Evolutionary conservation across 2,329 filamentous ascomycete genomes (phyloP), one percentile per base, ranked within the genome.

Genomic region (Graphium sp.): DNA sequence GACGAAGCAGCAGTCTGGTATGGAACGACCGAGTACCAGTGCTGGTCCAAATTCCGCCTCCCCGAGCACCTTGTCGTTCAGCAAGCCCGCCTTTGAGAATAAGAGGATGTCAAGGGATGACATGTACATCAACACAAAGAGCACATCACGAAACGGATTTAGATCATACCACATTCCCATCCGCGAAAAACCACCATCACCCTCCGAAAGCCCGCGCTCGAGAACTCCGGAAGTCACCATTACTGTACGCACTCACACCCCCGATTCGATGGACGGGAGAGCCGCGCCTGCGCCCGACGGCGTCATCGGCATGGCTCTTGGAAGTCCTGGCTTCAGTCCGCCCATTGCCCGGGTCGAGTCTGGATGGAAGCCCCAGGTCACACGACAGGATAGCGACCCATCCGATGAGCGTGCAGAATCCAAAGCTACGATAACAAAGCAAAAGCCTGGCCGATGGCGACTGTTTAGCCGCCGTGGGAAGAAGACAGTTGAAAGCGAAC

Each of bases 221-320:
- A 44, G 45, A 23, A 39, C 48, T 23, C 44, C 47, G 14, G 43
- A 45, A 18, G 37, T 39, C 24, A 49, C 48, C 11, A 42, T 50
- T 16, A 45, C 50, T 15, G 42, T 51, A 14, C 49, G 54, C 36
- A 50, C 56, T 34, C 46, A 50, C 28, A 58, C 54, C n/a, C 50
- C 55, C 7, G 53, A 59, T 32, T 58, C 56, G 7, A 39, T 55
- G 29, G 47, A 43, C 18, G 56, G 57, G 3, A n/a, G n/a, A n/a
- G n/a, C n/a, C n/a, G n/a, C n/a, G n/a, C n/a, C n/a, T n/a, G 24
- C 18, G 12, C 20, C 24, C 5, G 17, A 23, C 14, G 18, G 29
- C 35, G 59, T 56, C 39, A 83, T 84, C 35, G 79, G 79, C 7
- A 74, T 84, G 61, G 78, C 78, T 2, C 52, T 83, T 32, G 78